Evolutionary conservation across 352 stramenopile genomes (phyloP).

Genomic region (Globisporangium megalacanthum): DNA sequence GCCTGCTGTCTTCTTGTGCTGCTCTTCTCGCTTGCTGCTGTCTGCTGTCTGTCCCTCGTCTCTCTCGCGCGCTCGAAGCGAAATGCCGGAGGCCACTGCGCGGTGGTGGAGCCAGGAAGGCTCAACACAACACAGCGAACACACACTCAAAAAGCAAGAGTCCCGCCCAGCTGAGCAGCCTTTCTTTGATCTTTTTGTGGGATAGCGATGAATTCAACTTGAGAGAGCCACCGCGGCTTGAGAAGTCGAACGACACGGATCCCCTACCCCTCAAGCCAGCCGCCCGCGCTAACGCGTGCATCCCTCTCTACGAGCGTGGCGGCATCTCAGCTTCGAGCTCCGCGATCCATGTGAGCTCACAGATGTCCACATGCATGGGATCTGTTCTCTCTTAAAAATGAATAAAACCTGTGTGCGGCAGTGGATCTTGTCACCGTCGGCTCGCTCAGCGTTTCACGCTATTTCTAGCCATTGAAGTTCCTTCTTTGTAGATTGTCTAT

Average conservation of each 20-base stretch:
- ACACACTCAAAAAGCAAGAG: too few species aligned
- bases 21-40: too few species aligned
- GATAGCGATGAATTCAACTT: too few species aligned
- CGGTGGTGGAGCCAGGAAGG: neutral
- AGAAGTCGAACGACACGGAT: neutral
- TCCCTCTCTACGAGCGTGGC: neutral
- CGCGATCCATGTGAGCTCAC: neutral
- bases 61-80: neutral
- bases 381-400: neutral
- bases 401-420: too few species aligned
- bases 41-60: neutral
- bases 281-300: neutral
- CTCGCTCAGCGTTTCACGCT: too few species aligned
- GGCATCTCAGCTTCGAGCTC: neutral
- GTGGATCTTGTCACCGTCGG: too few species aligned
- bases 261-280: conserved; percentile 6
- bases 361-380: neutral
- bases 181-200: too few species aligned
- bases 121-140: too few species aligned
- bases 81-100: neutral
- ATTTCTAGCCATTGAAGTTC: too few species aligned
- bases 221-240: neutral
- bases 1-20: neutral
- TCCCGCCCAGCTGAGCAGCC: too few species aligned
- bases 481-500: too few species aligned